Evolutionary conservation across 148 eudicot genomes (phyloP), one percentile per base, ranked within the genome.

Genomic region (Vaccinium myrtillus): DNA sequence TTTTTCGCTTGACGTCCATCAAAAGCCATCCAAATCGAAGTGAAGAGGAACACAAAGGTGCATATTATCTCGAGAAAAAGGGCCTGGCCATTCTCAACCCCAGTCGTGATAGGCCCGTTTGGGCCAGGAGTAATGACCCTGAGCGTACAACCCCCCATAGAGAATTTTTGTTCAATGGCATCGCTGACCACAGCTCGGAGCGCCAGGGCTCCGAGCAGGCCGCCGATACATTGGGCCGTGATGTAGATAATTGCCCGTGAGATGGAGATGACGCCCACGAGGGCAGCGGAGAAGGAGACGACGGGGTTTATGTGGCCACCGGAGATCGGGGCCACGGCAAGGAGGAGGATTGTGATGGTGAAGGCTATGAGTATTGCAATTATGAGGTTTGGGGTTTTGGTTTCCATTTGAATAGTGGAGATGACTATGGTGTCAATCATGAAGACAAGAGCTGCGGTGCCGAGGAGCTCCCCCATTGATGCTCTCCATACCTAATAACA

Each of bases 271-370:
- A 90, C 36, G 48, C 92, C 92, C 15, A 88, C 86, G 1, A 90
- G 85, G 4, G 80, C 88, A 6, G 92, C 92, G 0, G 90, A 90
- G 75, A 90, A 90, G 74, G 90, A 83, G 80, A 90, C 79, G 15
- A 90, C 53, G 7, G 90, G 90, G 81, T 90, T 90, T 59, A 90
- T 88, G 83, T 90, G 90, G 87, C 88, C 92, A 11, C 92, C 92
- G 43, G 90, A 90, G 36, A 90, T 78, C 0, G 92, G 90, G 51
- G 36, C 25, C 16, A 82, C 84, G 4, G 92, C 90, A 0, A 88
- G 85, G 36, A 90, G 87, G 19, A 90, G 80, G 16, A 90, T 85
- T 3, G 89, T 59, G 69, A 90, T 71, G 0, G 78, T 73, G 4
- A 87, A 27, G 61, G 88, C 88, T 1, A 89, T 78, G 51, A 90